Percentiles rank a stretch among this genome's conserved stretches.
Evolutionary conservation across 2,329 filamentous ascomycete genomes (phyloP).

Genomic region (Fusarium lyarnte): DNA sequence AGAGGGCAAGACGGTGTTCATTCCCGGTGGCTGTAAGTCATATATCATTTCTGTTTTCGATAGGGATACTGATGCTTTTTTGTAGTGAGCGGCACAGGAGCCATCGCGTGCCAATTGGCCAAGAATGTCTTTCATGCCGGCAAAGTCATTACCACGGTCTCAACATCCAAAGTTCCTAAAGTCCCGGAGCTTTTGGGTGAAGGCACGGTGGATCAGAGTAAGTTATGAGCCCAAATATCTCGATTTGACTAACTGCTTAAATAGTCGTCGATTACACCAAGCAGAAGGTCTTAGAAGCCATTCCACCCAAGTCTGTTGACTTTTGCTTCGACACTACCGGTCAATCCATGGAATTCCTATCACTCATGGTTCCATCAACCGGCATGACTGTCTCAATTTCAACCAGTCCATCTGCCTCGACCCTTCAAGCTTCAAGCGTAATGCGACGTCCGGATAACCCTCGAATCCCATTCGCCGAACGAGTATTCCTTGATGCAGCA

Average conservation of each 20-base stretch:
- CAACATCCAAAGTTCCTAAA: not conserved
- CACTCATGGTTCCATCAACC: not conserved
- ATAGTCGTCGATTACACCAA: not conserved
- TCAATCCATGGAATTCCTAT: not conserved
- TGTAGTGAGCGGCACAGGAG: not conserved
- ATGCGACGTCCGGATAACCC: not conserved
- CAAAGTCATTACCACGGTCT: not conserved
- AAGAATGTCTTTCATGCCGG: not conserved
- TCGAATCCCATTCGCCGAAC: not conserved
- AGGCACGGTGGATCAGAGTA: not conserved
- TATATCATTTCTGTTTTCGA: rapidly evolving
- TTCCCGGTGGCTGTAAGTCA: not conserved
- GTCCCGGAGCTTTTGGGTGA: not conserved
- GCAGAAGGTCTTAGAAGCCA: rapidly evolving
- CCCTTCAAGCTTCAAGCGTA: not conserved
- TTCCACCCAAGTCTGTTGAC: not conserved
- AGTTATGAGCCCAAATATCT: rapidly evolving
- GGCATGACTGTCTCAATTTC: not conserved
- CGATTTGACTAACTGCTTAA: too few relatives aligned
- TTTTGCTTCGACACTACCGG: not conserved
- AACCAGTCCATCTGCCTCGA: not conserved
- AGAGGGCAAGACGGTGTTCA: not conserved
- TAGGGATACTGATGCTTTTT: rapidly evolving
- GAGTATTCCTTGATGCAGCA: not conserved
- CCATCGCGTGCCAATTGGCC: not conserved